Base-by-base conservation (phyloP, 2,329 filamentous ascomycete species). In the Cryphonectria parasitica region DNA sequence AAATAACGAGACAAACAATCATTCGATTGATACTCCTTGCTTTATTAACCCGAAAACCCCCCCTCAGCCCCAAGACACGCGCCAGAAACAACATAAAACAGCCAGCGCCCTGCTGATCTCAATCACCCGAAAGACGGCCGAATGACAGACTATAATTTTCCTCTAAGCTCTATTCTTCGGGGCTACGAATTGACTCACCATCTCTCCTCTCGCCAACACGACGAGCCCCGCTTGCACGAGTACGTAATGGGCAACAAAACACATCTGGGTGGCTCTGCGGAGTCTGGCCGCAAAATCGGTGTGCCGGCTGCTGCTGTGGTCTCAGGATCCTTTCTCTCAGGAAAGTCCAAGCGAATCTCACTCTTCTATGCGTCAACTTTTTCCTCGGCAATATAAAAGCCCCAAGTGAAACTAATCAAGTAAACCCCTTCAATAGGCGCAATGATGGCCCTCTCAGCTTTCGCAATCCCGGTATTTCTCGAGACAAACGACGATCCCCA, bases 401-500 rank as follows among this genome's bases (percentile, higher is more conserved):
- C 2, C 52, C 2, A 25, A 17, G 13, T 36, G 36, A 10, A 39
- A 49, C 45, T 49, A 43, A 41, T 13, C 45, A 28, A 34, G n/a
- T 2, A 4, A 28, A 62, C n/a, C 31, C 43, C 2, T 28, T 25
- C 19, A 28, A 25, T 34, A 69, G 68, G 68, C 28, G 64, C 63
- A 10, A 69, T 69, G 68, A 67, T 63, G 63, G 60, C 39, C 41
- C 73, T 80, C 31, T 78, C 77, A 4, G 19, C 73, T 2, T 65
- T 80, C 17, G 75, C 74, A 1, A 72, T 80, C 13, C 79, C 79
- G 2, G 77, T 80, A 22, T 72, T 80, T 15, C 74, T 80, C 49
- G 74, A 79, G 69, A 78, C 75, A 28, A 77, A 74, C 22, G 70
- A 72, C 6, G 67, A 76, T 13, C 61, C 77, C 0, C 54, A 69